phyloP scores from a whole-genome alignment of 2,329 filamentous ascomycete species.

The Dendryphion nanum region DNA sequence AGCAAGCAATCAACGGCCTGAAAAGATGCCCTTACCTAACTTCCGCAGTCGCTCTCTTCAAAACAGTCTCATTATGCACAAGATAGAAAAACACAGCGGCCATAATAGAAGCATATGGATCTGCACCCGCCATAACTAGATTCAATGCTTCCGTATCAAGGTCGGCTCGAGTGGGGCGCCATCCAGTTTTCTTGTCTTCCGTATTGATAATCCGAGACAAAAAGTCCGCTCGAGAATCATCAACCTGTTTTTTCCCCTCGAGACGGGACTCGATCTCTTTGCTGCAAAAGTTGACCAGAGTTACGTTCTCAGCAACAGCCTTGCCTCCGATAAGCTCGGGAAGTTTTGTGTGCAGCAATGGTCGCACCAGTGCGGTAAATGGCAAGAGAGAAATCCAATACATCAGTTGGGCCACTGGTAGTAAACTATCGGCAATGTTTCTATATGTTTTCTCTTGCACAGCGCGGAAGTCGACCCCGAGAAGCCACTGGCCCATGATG shows the following conservation, averaged over 20 bases:
- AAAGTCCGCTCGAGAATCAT: conserved; percentile 36
- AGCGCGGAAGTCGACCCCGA: conserved; percentile 37
- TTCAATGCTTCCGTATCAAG: conserved; percentile 45
- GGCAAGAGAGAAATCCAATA: conserved; percentile 23
- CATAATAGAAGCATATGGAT: conserved; percentile 36
- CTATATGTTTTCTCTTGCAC: conserved; percentile 33
- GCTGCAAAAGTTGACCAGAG: conserved; percentile 19
- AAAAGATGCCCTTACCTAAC: conserved; percentile 23
- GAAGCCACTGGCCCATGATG: conserved; percentile 45
- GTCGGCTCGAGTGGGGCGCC: conserved; percentile 37
- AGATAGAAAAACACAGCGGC: conserved; percentile 40
- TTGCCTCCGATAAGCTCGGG: conserved; percentile 20
- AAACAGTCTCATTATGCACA: conserved; percentile 28
- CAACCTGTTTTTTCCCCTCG: conserved; percentile 8
- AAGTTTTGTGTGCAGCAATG: conserved; percentile 16
- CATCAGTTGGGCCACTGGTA: conserved; percentile 19
- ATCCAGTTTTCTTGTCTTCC: conserved; percentile 41
- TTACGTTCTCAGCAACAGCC: conserved; percentile 21
- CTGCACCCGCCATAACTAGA: conserved; percentile 45
- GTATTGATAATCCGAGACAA: conserved; percentile 42
- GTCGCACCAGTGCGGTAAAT: conserved; percentile 15
- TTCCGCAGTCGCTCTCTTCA: conserved; percentile 21
- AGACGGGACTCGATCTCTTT: conserved; percentile 9
- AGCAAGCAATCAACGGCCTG: no score
- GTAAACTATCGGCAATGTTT: conserved; percentile 16